phyloP scores from a whole-genome alignment of 768 basidiomycete species.

The Sporobolomyces phaffii region DNA sequence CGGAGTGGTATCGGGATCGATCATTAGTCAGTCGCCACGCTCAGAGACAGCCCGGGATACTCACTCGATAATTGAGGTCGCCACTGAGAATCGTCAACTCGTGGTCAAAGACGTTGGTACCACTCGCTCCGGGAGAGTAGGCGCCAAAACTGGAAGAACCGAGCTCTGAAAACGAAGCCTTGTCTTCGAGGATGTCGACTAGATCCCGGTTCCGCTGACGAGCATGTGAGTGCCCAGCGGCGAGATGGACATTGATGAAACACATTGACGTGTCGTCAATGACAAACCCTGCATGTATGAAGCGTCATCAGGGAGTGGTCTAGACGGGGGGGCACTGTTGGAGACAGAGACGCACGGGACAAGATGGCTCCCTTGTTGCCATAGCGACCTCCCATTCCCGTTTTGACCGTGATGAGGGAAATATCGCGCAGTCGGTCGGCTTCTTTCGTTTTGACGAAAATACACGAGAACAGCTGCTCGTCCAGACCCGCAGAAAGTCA shows the following conservation, averaged over 20 bases:
- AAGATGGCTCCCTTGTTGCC: constrained; percentile 71
- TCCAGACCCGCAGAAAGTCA: neutral
- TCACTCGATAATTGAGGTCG: constrained; percentile 82
- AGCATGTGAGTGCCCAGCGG: constrained; percentile 74
- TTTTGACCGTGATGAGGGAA: constrained; percentile 74
- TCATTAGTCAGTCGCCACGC: too few relatives aligned
- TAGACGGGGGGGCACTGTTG: neutral
- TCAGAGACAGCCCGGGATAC: neutral
- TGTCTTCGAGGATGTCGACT: constrained; percentile 77
- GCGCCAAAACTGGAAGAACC: constrained; percentile 54
- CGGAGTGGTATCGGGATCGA: too few relatives aligned
- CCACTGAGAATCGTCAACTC: constrained; percentile 83
- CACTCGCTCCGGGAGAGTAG: constrained; percentile 86
- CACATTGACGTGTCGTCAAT: constrained; percentile 89
- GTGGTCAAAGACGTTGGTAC: constrained; percentile 86
- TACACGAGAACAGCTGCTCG: constrained; percentile 61
- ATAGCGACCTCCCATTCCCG: constrained; percentile 85
- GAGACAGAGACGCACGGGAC: constrained; percentile 16
- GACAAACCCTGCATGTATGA: constrained; percentile 55
- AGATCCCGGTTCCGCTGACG: constrained; percentile 80
- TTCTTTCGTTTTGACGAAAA: constrained; percentile 59
- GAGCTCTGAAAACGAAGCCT: constrained; percentile 57
- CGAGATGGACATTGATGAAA: constrained; percentile 93
- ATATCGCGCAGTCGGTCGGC: constrained; percentile 50
- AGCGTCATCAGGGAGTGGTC: too few relatives aligned